Percentiles rank a stretch among this genome's conserved stretches.
These are phyloP conservation scores for Helotiales sp. DNA, from an alignment of 2,329 filamentous ascomycete species.

Conservation along the genomic window DNA sequence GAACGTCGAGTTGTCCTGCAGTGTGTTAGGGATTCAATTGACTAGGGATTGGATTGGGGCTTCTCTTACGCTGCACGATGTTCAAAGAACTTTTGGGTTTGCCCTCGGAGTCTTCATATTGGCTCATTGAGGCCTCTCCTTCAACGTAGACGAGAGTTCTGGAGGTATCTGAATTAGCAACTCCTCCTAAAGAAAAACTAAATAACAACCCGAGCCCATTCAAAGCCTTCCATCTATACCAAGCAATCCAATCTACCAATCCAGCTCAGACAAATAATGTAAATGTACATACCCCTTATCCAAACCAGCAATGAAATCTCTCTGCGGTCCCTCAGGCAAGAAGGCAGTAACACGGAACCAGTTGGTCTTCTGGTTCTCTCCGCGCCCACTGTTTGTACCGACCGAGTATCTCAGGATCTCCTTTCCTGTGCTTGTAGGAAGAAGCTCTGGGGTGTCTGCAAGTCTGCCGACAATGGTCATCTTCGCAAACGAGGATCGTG, in stretches of 20 bases:
- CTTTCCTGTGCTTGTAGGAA: constrained; percentile 69
- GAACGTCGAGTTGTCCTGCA: constrained; percentile 54
- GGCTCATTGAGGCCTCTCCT: constrained; percentile 74
- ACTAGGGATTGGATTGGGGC: background rate
- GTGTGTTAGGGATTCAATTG: constrained; percentile 11
- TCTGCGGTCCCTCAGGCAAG: constrained; percentile 65
- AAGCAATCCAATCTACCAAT: background rate
- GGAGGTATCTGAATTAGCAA: constrained; percentile 25
- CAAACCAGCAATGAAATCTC: constrained; percentile 74
- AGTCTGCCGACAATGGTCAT: constrained; percentile 89
- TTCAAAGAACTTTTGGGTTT: constrained; percentile 67
- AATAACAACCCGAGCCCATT: background rate
- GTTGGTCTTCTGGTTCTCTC: constrained; percentile 76
- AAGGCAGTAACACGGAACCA: constrained; percentile 87
- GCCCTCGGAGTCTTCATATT: constrained; percentile 73
- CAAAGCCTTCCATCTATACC: background rate
- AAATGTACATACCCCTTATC: constrained; percentile 77
- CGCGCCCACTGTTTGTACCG: constrained; percentile 68
- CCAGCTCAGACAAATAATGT: background rate
- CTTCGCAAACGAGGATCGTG: constrained; percentile 73
- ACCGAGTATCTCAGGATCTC: constrained; percentile 80
- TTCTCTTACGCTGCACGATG: constrained; percentile 77
- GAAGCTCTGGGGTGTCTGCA: constrained; percentile 76
- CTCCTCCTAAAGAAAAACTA: background rate
- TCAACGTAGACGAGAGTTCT: constrained; percentile 84